Evolutionary conservation across 768 basidiomycete genomes (phyloP).

Genomic region (Boletus pseudo-olivaceus): DNA sequence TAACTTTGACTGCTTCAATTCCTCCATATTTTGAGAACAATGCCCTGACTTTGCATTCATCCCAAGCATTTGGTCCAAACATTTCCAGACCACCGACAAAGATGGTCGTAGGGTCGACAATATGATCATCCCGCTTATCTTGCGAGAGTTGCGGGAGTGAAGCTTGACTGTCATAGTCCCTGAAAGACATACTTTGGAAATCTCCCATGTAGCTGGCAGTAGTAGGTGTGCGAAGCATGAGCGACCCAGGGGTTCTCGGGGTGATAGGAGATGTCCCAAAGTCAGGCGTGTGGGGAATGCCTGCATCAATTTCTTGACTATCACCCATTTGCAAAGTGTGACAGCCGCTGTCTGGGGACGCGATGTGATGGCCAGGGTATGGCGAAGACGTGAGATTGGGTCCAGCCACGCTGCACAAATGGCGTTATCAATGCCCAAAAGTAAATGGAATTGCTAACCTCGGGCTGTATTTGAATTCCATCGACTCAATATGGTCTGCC

Average conservation of each 20-base stretch:
- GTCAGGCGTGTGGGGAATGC: slow-evolving; percentile 42
- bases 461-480: slow-evolving; percentile 8
- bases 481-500: slow-evolving; percentile 12
- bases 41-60: slow-evolving; percentile 54
- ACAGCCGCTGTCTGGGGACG: slow-evolving; percentile 19
- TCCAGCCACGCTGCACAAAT: slow-evolving; percentile 9
- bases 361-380: slow-evolving; percentile 8
- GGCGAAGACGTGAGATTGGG: slow-evolving; percentile 11
- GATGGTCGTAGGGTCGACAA: slow-evolving; percentile 63
- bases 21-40: slow-evolving; percentile 65
- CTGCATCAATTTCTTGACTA: slow-evolving; percentile 35
- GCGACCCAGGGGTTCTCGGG: slow-evolving; percentile 46
- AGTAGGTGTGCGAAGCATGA: slow-evolving; percentile 49
- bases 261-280: slow-evolving; percentile 48
- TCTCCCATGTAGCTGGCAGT: slow-evolving; percentile 36
- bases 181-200: slow-evolving; percentile 29
- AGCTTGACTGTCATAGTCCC: slow-evolving; percentile 19
- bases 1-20: slow-evolving; percentile 61
- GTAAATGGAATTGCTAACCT: slow-evolving; percentile 13
- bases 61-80: slow-evolving; percentile 62
- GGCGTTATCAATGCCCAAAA: slow-evolving; percentile 2
- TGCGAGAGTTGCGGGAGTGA: slow-evolving; percentile 21
- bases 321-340: slow-evolving; percentile 19
- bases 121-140: slow-evolving; percentile 32
- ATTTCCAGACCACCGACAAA: slow-evolving; percentile 77